These are phyloP conservation scores for Bolboschoenus planiculmis DNA, from an alignment of 176 grass and related monocot species.

Conservation along the genomic window DNA sequence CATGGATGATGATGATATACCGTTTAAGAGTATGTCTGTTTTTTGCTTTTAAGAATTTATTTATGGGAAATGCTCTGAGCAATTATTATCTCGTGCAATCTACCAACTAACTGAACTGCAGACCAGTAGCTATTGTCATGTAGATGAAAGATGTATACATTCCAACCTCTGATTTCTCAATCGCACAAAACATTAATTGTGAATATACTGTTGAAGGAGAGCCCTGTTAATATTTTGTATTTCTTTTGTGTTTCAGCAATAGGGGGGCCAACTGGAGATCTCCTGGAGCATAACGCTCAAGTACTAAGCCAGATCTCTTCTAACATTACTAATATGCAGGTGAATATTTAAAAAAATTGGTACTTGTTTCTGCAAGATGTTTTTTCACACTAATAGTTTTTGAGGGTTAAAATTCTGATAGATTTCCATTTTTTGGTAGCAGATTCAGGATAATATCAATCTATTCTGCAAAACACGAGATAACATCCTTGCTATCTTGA, in stretches of 20 bases:
- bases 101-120: neutral
- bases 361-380: neutral
- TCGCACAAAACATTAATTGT: neutral
- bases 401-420: neutral
- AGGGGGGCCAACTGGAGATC: conserved; percentile 69
- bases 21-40: conserved; percentile 46
- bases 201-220: neutral
- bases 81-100: neutral
- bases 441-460: conserved; percentile 83
- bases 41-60: conserved; percentile 3
- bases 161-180: neutral
- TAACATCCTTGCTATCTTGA: conserved; percentile 72
- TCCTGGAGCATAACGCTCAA: conserved; percentile 66
- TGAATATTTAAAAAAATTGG: conserved; percentile 27
- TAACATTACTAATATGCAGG: conserved; percentile 79
- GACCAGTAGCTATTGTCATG: neutral
- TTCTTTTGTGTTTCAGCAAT: conserved; percentile 48
- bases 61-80: neutral
- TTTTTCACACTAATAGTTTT: neutral
- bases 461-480: conserved; percentile 77
- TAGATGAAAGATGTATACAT: neutral
- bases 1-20: conserved; percentile 73
- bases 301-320: conserved; percentile 68
- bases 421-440: conserved; percentile 14
- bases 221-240: neutral